Evolutionary conservation across 495 filamentous ascomycete genomes (phyloP).

Genomic region (Talaromyces liani): DNA sequence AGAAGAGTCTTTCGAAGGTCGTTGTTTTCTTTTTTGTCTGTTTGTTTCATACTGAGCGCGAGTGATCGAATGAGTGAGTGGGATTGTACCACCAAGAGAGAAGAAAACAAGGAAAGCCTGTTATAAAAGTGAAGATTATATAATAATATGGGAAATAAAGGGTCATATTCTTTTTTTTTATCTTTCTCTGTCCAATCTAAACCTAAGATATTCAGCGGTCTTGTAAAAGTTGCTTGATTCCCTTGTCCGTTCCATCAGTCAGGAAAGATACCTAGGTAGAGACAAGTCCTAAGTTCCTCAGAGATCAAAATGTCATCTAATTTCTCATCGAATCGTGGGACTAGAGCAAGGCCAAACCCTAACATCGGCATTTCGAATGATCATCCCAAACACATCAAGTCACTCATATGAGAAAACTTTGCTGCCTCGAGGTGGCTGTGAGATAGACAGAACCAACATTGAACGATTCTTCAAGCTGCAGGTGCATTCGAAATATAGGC

Average conservation of each 20-base stretch:
- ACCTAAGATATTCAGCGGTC: background rate
- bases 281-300: background rate
- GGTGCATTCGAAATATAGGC: background rate
- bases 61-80: background rate
- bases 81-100: background rate
- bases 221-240: background rate
- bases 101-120: constrained; percentile 1
- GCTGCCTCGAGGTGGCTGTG: background rate
- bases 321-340: no score
- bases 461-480: background rate
- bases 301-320: no score
- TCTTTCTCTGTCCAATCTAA: background rate
- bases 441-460: background rate
- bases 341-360: no score
- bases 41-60: background rate
- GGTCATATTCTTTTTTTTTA: background rate
- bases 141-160: constrained; percentile 1
- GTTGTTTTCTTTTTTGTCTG: background rate
- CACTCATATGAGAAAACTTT: background rate
- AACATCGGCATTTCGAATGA: background rate
- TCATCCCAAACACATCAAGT: background rate
- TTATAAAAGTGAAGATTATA: background rate
- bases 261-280: background rate
- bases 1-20: background rate
- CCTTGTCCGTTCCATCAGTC: background rate